Percentiles rank a stretch among this genome's conserved stretches.
Conservation (phyloP, 2,329 filamentous ascomycete genomes). For the Hypoxylon sp. region DNA sequence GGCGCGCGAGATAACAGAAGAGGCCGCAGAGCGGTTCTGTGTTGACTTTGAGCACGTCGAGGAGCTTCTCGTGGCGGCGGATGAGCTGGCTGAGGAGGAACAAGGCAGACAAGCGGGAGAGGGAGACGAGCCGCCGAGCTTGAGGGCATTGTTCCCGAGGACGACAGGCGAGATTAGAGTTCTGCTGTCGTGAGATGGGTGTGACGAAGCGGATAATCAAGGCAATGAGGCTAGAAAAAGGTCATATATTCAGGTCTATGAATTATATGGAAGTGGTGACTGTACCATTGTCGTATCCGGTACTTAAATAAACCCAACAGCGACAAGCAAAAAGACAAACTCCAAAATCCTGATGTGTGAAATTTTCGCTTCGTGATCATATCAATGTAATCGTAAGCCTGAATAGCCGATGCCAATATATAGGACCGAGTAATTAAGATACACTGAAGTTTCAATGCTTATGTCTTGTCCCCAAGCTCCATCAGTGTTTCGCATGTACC, state of each 20-base stretch:
- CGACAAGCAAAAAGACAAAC: not conserved
- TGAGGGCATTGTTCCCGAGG: conserved; percentile 68
- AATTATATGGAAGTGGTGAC: not conserved
- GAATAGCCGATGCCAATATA: conserved; percentile 12
- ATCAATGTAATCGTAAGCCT: conserved; percentile 14
- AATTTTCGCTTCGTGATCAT: not conserved
- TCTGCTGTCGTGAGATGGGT: conserved; percentile 63
- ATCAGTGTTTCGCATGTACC: not conserved
- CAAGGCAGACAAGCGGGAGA: conserved; percentile 39
- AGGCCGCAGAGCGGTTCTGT: conserved; percentile 87
- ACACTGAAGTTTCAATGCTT: conserved; percentile 10
- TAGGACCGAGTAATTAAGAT: conserved; percentile 25
- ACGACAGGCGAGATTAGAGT: conserved; percentile 74
- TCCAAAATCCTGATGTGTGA: not conserved
- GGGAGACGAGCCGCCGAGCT: conserved; percentile 52
- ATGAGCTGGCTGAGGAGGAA: conserved; percentile 55
- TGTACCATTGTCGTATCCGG: not conserved
- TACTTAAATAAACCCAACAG: not conserved
- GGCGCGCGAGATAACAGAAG: conserved; percentile 82
- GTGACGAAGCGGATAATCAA: not conserved
- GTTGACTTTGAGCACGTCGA: conserved; percentile 80
- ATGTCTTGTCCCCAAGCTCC: not conserved
- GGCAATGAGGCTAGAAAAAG: not conserved
- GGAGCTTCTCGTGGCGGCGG: conserved; percentile 62
- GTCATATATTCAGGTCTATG: not conserved